Conservation (phyloP, 2,329 filamentous ascomycete species). For the Penicillium sp. region DNA sequence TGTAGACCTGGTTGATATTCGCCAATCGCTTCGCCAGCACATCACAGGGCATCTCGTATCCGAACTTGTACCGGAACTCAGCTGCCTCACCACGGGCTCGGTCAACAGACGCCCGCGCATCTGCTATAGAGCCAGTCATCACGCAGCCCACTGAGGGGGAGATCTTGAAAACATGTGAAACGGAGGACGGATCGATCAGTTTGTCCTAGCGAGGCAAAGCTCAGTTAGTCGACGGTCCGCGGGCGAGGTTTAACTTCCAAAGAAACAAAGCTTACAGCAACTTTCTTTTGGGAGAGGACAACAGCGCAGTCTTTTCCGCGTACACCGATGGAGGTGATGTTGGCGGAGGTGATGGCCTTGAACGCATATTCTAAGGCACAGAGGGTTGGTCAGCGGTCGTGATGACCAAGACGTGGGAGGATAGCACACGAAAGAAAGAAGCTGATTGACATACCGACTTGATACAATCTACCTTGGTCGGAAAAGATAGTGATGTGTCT, state of each 20-base stretch:
- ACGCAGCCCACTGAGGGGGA: slow-evolving; percentile 96
- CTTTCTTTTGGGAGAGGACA: slow-evolving; percentile 98
- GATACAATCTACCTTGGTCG: slow-evolving; percentile 95
- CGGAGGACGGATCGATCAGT: slow-evolving; percentile 95
- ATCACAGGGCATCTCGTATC: slow-evolving; percentile 99
- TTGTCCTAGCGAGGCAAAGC: slow-evolving; percentile 71
- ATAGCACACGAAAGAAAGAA: neutral
- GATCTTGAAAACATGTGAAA: slow-evolving; percentile 96
- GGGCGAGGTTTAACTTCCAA: neutral
- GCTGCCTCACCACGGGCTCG: slow-evolving; percentile 94
- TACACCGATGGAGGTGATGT: slow-evolving; percentile 97
- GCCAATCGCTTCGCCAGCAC: slow-evolving; percentile 94
- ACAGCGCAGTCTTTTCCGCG: slow-evolving; percentile 97
- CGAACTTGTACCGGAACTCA: slow-evolving; percentile 97
- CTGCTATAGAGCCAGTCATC: slow-evolving; percentile 98
- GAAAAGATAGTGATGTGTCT: slow-evolving; percentile 99
- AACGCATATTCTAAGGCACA: slow-evolving; percentile 88
- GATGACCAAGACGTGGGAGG: slow-evolving; percentile 9
- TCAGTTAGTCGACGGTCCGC: slow-evolving; percentile 15
- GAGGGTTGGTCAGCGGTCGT: slow-evolving; percentile 34
- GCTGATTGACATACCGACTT: slow-evolving; percentile 74
- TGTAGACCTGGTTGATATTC: slow-evolving; percentile 99
- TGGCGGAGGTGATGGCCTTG: slow-evolving; percentile 98
- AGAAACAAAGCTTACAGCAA: slow-evolving; percentile 72
- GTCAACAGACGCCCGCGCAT: slow-evolving; percentile 90